Evolutionary conservation across 805 yeast species (phyloP).

Genomic region (Nakazawaea populi): DNA sequence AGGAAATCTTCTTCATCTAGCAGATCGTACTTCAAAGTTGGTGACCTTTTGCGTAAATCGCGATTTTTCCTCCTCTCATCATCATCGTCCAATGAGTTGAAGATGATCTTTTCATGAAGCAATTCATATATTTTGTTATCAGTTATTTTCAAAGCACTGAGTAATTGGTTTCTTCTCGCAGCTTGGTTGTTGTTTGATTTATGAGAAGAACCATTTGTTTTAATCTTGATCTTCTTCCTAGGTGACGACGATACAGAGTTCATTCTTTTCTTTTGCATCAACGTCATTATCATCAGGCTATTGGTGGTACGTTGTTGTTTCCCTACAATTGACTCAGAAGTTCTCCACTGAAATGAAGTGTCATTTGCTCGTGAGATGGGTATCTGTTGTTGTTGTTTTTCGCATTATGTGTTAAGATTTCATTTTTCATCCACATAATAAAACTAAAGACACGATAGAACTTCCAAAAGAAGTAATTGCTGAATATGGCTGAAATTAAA

Average conservation of each 20-base stretch:
- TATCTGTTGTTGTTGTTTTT: too few relatives aligned
- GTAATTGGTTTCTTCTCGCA: conserved; percentile 12
- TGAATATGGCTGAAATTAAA: too few relatives aligned
- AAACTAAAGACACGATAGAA: too few relatives aligned
- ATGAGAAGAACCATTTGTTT: neutral
- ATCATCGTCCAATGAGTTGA: conserved; percentile 12
- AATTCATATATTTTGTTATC: conserved; percentile 32
- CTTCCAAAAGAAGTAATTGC: too few relatives aligned
- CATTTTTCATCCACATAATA: too few relatives aligned
- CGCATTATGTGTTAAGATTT: too few relatives aligned
- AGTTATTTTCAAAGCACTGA: conserved; percentile 28
- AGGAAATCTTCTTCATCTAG: conserved; percentile 10
- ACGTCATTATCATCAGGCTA: neutral
- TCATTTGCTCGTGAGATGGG: too few relatives aligned
- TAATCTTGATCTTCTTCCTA: neutral
- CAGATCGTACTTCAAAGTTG: conserved; percentile 8
- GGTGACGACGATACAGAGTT: neutral
- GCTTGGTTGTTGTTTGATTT: neutral
- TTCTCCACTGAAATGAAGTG: too few relatives aligned
- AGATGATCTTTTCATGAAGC: conserved; percentile 26
- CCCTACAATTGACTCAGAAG: too few relatives aligned
- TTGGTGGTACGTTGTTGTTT: too few relatives aligned
- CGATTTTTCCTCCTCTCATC: conserved; percentile 6
- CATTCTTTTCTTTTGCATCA: neutral
- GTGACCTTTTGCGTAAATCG: neutral